Base-by-base conservation (phyloP, 441 rosid genomes). In the Erodium texanum region DNA sequence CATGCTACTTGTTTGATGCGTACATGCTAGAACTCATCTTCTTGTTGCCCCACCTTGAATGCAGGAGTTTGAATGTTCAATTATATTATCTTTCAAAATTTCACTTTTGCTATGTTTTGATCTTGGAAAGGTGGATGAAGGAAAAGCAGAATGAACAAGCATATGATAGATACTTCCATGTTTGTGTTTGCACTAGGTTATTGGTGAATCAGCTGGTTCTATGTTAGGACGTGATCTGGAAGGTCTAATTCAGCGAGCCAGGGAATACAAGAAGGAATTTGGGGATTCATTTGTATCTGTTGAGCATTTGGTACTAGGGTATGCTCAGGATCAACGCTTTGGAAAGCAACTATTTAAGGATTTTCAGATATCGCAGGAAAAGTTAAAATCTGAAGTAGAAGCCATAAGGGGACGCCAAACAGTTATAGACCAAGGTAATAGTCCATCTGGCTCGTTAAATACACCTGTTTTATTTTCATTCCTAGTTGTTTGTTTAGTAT, bases 151-250 rank as follows among this genome's bases (percentile, higher is more conserved):
- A 59, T 59, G 63, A 7, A 10, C 22, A 20, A 59, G 63, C 12
- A 22, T 29, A 29, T 59, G 24, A 59, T 9, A 32, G 24, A 22
- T 11, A 22, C 23, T 59, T 1, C 63, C 63, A 59, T 59, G 63
- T 9, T 59, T 59, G 11, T 10, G 7, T 23, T 18, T 19, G 20
- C 36, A 45, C 67, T 72, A 90, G 98, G 98, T 95, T 73, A 82
- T 85, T 75, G 89, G 99, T 36, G 96, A 92, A 56, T 76, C 97
- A 63, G 82, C 93, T 74, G 97, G 97, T 75, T 87, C 97, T 12
- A 95, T 95, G 98, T 66, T 95, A 74, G 99, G 99, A 58, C 92
- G 97, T 69, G 97, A 95, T 77, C 75, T 92, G 79, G 98, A 95
- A 87, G 89, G 84, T 62, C 74, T 95, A 71, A 81, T 95, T 66